Conservation (phyloP, 805 yeast species). For the Clavispora phyllophila region DNA sequence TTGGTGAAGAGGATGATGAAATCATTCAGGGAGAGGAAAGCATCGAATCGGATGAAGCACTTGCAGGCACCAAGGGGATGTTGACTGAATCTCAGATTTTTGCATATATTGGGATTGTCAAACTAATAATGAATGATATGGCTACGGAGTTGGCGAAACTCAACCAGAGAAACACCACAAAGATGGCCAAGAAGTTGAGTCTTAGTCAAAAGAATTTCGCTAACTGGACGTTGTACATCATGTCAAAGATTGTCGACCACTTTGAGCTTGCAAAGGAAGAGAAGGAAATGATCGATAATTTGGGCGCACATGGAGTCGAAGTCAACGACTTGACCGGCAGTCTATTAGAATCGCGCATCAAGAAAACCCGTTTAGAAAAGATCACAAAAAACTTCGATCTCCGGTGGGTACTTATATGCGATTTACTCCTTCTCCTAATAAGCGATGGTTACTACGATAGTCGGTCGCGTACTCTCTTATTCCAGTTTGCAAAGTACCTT, state of each 20-base stretch:
- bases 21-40: conserved; percentile 37
- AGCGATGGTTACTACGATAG: conserved; percentile 87
- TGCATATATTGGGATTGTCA: conserved; percentile 85
- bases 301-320: conserved; percentile 79
- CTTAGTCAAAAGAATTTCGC: conserved; percentile 72
- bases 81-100: conserved; percentile 79
- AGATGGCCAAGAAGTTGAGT: conserved; percentile 56
- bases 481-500: conserved; percentile 59
- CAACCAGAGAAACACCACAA: conserved; percentile 46
- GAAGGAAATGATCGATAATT: conserved; percentile 76
- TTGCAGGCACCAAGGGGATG: conserved; percentile 76
- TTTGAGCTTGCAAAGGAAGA: conserved; percentile 75
- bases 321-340: conserved; percentile 65
- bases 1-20: conserved; percentile 22
- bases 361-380: conserved; percentile 9
- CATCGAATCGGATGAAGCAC: conserved; percentile 53
- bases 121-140: conserved; percentile 71
- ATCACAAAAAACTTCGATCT: conserved; percentile 45
- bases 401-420: conserved; percentile 93
- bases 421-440: conserved; percentile 71
- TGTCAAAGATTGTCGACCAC: conserved; percentile 71
- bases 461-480: conserved; percentile 75
- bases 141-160: conserved; percentile 70
- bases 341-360: conserved; percentile 38
- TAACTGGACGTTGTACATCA: conserved; percentile 75